phyloP scores from a whole-genome alignment of 2,329 filamentous ascomycete species.

The Ophiognomonia clavigignenti-juglandacearum region DNA sequence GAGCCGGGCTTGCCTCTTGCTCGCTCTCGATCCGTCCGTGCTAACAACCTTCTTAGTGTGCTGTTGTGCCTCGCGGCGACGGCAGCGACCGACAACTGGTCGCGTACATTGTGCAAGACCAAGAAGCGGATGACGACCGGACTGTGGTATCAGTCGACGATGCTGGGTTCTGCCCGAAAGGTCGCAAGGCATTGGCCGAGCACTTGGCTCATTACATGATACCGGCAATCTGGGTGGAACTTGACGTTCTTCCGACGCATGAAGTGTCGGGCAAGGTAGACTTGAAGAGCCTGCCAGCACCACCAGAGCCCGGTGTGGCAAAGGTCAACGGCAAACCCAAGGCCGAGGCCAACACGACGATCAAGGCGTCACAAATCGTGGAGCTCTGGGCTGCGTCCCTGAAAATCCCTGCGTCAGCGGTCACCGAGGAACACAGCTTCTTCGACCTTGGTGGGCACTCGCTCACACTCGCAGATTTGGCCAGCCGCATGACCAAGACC shows the following conservation, averaged over 20 bases:
- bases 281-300: conserved; percentile 64
- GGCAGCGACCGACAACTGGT: conserved; percentile 71
- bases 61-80: conserved; percentile 69
- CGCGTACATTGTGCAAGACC: conserved; percentile 69
- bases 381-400: conserved; percentile 69
- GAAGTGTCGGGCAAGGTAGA: conserved; percentile 77
- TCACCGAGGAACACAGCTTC: conserved; percentile 70
- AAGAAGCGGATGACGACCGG: conserved; percentile 32
- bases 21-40: background rate
- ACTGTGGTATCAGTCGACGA: conserved; percentile 61
- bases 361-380: conserved; percentile 62
- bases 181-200: conserved; percentile 58
- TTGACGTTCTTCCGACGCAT: conserved; percentile 68
- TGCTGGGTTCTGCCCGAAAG: conserved; percentile 64
- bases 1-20: too few relatives aligned
- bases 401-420: conserved; percentile 55
- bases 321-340: conserved; percentile 35
- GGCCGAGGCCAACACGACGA: conserved; percentile 53
- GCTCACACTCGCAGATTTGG: conserved; percentile 69
- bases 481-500: conserved; percentile 61
- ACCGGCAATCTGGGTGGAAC: conserved; percentile 69
- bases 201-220: conserved; percentile 81
- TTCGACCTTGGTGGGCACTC: conserved; percentile 80
- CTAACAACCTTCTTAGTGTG: conserved; percentile 44
- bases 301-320: conserved; percentile 35